Base-by-base conservation (phyloP, 2,329 filamentous ascomycete species). In the Cytospora mali region DNA sequence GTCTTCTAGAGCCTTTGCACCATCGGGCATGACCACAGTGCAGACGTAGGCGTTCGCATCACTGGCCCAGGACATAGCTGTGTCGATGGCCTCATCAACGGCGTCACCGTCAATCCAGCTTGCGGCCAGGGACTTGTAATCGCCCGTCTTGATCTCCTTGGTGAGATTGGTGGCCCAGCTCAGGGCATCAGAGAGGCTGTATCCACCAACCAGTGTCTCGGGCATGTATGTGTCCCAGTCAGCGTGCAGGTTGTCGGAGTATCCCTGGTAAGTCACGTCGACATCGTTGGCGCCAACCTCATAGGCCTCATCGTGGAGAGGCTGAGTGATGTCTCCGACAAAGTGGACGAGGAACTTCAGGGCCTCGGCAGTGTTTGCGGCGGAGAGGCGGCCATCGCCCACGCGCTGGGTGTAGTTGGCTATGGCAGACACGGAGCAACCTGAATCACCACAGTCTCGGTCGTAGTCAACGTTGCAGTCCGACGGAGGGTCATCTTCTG, bases 151-250 rank as follows among this genome's bases (percentile, higher is more conserved):
- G 48, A 81, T 76, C 23, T 69, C 69, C 1, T 67, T 55, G n/a
- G 73, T 72, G 4, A 81, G 70, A 5, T 66, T 68, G 13, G 68
- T 66, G 6, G 78, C 74, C 73, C 78, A 80, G 29, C 58, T 58
- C 31, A 72, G 65, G 2, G 77, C 77, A 61, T 73, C 65, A 0
- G 70, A 52, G n/a, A 68, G 62, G n/a, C 73, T 67, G 4, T 21
- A 59, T 9, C 72, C 78, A 0, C 79, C 79, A 0, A 78, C 68
- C 27, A 76, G 65, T 21, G 77, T 73, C 63, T 79, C 75, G 3
- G 78, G 75, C 51, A 83, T 81, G 55, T 74, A 73, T 6, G 80
- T 84, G 70, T 88, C 86, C 86, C 86, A 88, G 56, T 84, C 77
- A 5, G 81, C 71, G 71, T 88, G 86, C 6, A 89, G 77, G 70